Percentiles rank a stretch among this genome's conserved stretches.
These are phyloP conservation scores for Claviceps pazoutovae DNA, from an alignment of 2,329 filamentous ascomycete genomes.

Conservation along the genomic window DNA sequence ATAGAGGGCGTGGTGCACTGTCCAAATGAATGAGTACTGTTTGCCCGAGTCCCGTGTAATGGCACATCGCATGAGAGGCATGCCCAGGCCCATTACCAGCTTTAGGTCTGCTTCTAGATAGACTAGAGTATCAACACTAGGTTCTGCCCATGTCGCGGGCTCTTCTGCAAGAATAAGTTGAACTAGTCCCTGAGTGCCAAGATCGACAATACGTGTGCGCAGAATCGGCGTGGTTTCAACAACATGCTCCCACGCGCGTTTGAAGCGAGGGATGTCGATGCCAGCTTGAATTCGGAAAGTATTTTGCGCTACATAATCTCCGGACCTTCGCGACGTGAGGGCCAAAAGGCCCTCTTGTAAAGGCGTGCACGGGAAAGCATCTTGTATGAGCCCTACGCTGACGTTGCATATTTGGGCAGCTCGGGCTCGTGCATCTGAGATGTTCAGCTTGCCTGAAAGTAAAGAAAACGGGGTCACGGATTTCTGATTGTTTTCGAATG, in stretches of 20 bases:
- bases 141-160: conserved; percentile 14
- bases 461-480: neutral
- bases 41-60: conserved; percentile 17
- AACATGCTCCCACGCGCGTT: conserved; percentile 3
- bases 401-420: conserved; percentile 1
- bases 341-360: conserved; percentile 4
- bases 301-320: conserved; percentile 2
- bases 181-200: neutral
- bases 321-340: neutral
- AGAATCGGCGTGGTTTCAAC: conserved; percentile 1
- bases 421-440: neutral
- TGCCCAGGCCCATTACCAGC: conserved; percentile 24
- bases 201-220: conserved; percentile 3
- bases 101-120: conserved; percentile 23
- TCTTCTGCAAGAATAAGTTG: conserved; percentile 1
- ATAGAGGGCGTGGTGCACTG: conserved; percentile 35
- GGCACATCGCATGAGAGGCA: conserved; percentile 26
- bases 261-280: conserved; percentile 1
- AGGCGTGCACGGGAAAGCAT: conserved; percentile 3
- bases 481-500: neutral
- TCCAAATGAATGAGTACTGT: conserved; percentile 25
- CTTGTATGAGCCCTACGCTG: neutral
- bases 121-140: conserved; percentile 13
- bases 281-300: neutral
- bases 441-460: neutral